Evolutionary conservation across 2,329 filamentous ascomycete species (phyloP), one percentile per base, ranked within the genome.

Genomic region (Penicillium sp.): DNA sequence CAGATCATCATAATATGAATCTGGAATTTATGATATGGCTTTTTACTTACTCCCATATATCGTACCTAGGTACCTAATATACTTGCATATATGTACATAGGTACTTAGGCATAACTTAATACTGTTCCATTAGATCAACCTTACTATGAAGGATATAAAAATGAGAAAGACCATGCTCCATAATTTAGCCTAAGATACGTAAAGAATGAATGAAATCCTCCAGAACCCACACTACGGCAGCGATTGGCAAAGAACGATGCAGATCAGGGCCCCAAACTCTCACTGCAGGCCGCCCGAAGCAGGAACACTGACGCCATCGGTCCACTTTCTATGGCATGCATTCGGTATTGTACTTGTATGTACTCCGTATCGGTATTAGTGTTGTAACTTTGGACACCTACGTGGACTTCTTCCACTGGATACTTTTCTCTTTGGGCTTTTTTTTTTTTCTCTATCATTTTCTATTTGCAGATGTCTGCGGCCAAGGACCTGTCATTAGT

Each of bases 291-390:
- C 58, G 61, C 64, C 53, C 58, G 56, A 66, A 64, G 47, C 57
- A 65, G 64, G 61, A 55, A 61, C 55, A 49, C 58, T 66, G 64
- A 66, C 63, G 62, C 58, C 64, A 66, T 66, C 26, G 34, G n/a
- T 49, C 60, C 34, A 49, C 51, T 53, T 39, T 32, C 63, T 55
- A 64, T 64, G 58, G 61, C 63, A 56, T 57, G 58, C 61, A 60
- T 52, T 8, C 11, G 52, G 53, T 46, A 51, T 29, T 18, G 37
- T 50, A 34, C 20, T 48, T 29, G 56, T 64, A 55, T 50, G n/a
- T n/a, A n/a, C n/a, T n/a, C n/a, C n/a, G 38, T 51, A 44, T 34
- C 38, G 9, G 14, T 35, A 6, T 4, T 35, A 9, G 16, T 5
- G 6, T n/a, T 14, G 13, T 40, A 61, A 61, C 48, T 24, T 43